These are phyloP conservation scores for Xylaria flabelliformis DNA, from an alignment of 495 filamentous ascomycete species.

Conservation along the genomic window DNA sequence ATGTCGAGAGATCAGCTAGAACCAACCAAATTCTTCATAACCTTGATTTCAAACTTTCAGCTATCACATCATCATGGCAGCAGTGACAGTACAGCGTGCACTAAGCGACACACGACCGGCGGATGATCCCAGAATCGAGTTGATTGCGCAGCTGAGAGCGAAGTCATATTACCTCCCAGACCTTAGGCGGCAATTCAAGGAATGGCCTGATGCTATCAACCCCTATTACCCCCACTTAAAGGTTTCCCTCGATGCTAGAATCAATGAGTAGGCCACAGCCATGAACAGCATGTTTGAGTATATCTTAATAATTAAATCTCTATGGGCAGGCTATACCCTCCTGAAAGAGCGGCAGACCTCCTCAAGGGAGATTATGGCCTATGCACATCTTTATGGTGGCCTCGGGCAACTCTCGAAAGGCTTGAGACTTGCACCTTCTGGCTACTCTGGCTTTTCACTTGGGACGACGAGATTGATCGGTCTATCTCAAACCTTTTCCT, in stretches of 20 bases:
- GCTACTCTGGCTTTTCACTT: constrained; percentile 14
- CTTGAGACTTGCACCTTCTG: constrained; percentile 10
- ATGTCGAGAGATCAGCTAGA: background rate
- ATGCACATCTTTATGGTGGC: background rate
- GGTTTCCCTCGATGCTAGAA: background rate
- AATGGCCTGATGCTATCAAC: background rate
- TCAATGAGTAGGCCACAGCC: background rate
- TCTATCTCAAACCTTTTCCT: constrained; percentile 11
- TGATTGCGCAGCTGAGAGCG: background rate
- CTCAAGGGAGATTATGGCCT: background rate
- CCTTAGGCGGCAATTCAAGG: background rate
- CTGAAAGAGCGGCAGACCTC: background rate
- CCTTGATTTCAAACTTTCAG: background rate
- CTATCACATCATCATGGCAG: background rate
- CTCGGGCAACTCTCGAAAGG: background rate
- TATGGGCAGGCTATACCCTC: background rate
- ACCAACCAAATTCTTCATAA: background rate
- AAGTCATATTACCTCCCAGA: constrained; percentile 3
- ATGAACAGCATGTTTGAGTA: background rate
- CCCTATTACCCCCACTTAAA: background rate
- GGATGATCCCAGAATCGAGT: background rate
- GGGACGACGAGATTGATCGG: constrained; percentile 27
- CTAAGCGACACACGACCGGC: background rate
- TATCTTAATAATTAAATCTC: background rate
- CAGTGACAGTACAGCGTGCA: background rate